Percentiles rank a stretch among this genome's conserved stretches.
Evolutionary conservation across 257 asterid species (phyloP).

Genomic region (Galeopsis tetrahit): DNA sequence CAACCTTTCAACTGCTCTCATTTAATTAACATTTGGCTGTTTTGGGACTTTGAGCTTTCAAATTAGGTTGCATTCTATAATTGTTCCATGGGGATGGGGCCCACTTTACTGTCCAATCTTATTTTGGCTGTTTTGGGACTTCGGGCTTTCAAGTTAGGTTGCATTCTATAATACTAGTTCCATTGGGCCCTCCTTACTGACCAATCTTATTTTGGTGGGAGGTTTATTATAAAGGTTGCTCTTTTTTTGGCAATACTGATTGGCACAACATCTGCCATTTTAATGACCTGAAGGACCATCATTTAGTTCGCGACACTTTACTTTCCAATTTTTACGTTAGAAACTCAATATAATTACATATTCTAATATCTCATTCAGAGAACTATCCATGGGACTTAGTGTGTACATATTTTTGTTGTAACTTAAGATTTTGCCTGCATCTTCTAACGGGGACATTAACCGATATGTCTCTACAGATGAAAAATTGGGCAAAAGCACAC

Average conservation of each 20-base stretch:
- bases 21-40: not conserved
- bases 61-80: not conserved
- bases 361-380: conserved; percentile 6
- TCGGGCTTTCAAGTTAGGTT: not conserved
- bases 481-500: conserved; percentile 85
- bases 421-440: conserved; percentile 9
- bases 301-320: conserved; percentile 12
- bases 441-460: conserved; percentile 12
- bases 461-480: conserved; percentile 63
- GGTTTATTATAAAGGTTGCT: not conserved
- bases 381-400: not conserved
- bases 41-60: conserved; percentile 6
- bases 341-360: not conserved
- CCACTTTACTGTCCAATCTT: not conserved
- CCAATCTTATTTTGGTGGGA: not conserved
- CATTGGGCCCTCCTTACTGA: not conserved
- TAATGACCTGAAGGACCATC: not conserved
- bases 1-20: not conserved
- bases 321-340: not conserved
- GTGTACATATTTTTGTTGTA: conserved; percentile 6
- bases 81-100: not conserved
- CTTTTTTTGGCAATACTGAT: too few relatives aligned
- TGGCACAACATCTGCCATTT: too few relatives aligned
- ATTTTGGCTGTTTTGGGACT: not conserved
- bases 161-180: not conserved